Evolutionary conservation across 768 basidiomycete species (phyloP).

Genomic region (Agaricus subrufescens): DNA sequence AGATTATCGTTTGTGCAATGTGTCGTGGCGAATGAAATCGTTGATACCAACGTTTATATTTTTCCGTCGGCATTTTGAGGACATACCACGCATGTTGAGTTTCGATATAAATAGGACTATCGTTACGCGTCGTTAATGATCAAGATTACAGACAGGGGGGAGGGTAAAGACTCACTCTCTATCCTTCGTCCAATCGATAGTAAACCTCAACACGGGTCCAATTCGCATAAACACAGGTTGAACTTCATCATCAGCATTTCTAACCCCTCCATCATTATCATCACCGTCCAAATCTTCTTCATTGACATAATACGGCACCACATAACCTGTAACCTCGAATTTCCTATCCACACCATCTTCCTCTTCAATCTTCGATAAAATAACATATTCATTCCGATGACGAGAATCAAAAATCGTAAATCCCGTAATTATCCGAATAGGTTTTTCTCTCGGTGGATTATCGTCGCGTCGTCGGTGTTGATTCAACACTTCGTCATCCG

Average conservation of each 20-base stretch:
- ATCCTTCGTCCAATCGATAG: constrained; percentile 44
- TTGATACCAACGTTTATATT: constrained; percentile 38
- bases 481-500: not conserved
- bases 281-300: constrained; percentile 54
- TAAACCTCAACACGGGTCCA: constrained; percentile 40
- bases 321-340: constrained; percentile 55
- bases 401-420: constrained; percentile 60
- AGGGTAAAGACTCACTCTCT: constrained; percentile 40
- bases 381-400: constrained; percentile 39
- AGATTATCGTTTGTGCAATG: constrained; percentile 45
- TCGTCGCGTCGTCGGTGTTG: not conserved
- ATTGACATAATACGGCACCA: constrained; percentile 34
- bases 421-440: constrained; percentile 39
- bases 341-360: constrained; percentile 33
- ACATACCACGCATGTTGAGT: constrained; percentile 64
- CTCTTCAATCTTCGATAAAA: constrained; percentile 41
- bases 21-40: constrained; percentile 49
- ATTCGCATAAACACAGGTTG: constrained; percentile 40
- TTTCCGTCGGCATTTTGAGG: constrained; percentile 39
- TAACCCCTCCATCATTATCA: constrained; percentile 55
- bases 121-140: not conserved
- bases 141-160: not conserved
- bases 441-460: constrained; percentile 5
- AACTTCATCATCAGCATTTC: constrained; percentile 33
- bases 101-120: constrained; percentile 62